Percentiles rank a stretch among this genome's conserved stretches.
phyloP scores from a whole-genome alignment of 768 basidiomycete species.

The Naganishia randhawae region DNA sequence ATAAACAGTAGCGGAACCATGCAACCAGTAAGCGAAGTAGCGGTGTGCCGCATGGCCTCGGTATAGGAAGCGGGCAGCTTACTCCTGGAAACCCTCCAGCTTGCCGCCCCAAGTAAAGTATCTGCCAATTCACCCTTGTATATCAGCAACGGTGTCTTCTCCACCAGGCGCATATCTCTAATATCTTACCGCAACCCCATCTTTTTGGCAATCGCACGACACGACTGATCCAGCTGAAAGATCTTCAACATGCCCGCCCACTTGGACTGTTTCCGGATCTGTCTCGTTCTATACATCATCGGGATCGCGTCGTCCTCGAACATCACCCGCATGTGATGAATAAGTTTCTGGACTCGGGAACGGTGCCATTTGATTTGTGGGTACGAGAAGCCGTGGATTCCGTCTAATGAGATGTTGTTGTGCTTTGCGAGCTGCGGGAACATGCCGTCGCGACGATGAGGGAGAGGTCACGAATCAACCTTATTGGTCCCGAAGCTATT shows the following conservation, averaged over 20 bases:
- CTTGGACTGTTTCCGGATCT: constrained; percentile 26
- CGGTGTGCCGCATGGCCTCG: not conserved
- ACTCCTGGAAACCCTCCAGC: constrained; percentile 26
- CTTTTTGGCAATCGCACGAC: constrained; percentile 30
- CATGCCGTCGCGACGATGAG: not conserved
- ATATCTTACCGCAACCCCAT: constrained; percentile 30
- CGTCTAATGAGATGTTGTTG: not conserved
- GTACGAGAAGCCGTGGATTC: constrained; percentile 27
- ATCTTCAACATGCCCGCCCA: constrained; percentile 32
- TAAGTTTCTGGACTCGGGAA: constrained; percentile 26
- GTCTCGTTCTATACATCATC: constrained; percentile 34
- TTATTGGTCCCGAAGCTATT: no score
- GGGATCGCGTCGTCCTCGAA: constrained; percentile 24
- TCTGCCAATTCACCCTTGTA: not conserved
- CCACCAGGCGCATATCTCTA: constrained; percentile 1
- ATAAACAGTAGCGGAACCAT: not conserved
- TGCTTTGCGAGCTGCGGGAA: constrained; percentile 8
- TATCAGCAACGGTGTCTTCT: constrained; percentile 12
- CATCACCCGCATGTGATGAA: constrained; percentile 25
- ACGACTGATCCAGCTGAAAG: constrained; percentile 33
- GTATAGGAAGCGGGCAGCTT: not conserved
- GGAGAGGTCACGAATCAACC: not conserved
- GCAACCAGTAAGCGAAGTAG: not conserved
- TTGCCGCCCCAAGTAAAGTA: constrained; percentile 22
- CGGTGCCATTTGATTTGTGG: constrained; percentile 35